Base-by-base conservation (phyloP, 192 early-diverging fungal species). In the Funneliformis geosporum region DNA sequence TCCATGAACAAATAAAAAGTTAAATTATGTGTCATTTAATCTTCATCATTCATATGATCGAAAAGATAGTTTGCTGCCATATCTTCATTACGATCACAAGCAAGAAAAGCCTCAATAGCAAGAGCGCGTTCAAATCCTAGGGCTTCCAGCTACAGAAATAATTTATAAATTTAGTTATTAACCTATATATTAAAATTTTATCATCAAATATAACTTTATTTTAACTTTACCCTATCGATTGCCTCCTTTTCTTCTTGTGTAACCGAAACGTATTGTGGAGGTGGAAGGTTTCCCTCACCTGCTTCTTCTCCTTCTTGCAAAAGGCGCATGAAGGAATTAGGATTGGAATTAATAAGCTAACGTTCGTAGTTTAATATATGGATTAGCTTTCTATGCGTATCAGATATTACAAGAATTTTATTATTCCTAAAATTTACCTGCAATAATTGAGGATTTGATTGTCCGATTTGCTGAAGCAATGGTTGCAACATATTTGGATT, bases 71-170 rank as follows among this genome's bases (percentile, higher is more conserved):
- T 98, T 21, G 97, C 98, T 1, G 98, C 94, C 81, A 97, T 83
- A 82, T 99, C 94, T 87, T 99, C 98, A 85, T 98, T 96, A 84
- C 96, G 97, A 76, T 99, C 98, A 82, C 98, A 99, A 18, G 95
- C 95, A 86, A 99, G 90, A 87, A 91, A 99, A 38, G 98, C 98
- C 85, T 98, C 94, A 75, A 97, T 91, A 47, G 91, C 98, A 6
- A 89, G 71, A 59, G 89, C 89, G 62, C 94, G 88, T 75, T 93
- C 91, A 82, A 99, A 98, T 8, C 98, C 98, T 39, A 98, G 86
- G 18, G 82, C 94, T 82, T 91, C 89, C 80, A 99, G 82, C 92
- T 92, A 83, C 8, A 50, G 14, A 62, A 60, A 55, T 23, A 61
- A 43, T 44, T 64, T 78, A 44, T 44, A 44, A 5, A 55, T 18